Conservation (phyloP, 352 stramenopile genomes). For the Globisporangium canariense region DNA sequence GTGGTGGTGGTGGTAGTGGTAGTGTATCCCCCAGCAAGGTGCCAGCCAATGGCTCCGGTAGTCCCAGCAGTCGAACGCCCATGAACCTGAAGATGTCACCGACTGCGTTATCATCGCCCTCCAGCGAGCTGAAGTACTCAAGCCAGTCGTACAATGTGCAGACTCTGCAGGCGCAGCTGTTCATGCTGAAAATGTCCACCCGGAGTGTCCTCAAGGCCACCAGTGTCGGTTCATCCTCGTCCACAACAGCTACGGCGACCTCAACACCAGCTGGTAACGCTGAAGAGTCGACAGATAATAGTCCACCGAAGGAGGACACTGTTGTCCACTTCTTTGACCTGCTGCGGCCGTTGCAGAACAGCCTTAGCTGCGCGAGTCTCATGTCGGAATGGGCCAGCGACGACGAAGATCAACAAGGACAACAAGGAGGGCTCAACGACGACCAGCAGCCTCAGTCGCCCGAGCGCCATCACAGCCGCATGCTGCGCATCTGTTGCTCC, state of each 20-base stretch:
- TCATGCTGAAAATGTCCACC: conserved; percentile 13
- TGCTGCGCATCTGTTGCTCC: conserved; percentile 63
- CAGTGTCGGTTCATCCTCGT: neutral
- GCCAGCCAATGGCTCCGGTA: conserved; percentile 8
- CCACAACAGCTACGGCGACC: neutral
- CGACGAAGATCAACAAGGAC: conserved; percentile 31
- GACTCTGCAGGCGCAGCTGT: conserved; percentile 24
- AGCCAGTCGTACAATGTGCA: conserved; percentile 33
- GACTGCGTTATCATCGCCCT: neutral
- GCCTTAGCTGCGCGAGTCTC: conserved; percentile 39
- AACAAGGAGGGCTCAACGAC: conserved; percentile 7
- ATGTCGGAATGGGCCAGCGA: conserved; percentile 32
- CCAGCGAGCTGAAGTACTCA: conserved; percentile 27
- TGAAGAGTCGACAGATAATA: neutral
- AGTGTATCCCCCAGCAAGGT: neutral
- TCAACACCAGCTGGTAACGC: neutral
- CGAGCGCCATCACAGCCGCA: conserved; percentile 49
- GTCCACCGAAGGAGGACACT: neutral
- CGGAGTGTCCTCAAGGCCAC: neutral
- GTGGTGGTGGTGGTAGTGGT: neutral
- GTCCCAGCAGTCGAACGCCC: neutral
- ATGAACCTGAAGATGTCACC: conserved; percentile 5
- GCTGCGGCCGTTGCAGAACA: conserved; percentile 50
- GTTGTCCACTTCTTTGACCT: conserved; percentile 43
- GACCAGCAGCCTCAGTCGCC: conserved; percentile 20